Base-by-base conservation (phyloP, 148 eudicot genomes). In the Vaccinium macrocarpon region DNA sequence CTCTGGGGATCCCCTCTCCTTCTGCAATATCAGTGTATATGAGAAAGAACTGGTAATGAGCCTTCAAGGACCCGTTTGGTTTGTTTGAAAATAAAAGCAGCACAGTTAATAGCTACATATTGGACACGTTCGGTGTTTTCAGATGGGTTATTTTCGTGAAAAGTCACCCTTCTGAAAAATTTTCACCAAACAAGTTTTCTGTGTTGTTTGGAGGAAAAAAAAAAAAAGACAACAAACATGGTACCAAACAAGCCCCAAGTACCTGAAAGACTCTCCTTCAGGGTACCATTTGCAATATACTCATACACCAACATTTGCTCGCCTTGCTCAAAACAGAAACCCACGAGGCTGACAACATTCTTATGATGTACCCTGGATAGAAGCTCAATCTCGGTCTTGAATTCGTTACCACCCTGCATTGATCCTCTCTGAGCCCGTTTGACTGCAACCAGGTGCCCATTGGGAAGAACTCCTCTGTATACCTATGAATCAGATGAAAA, bases 331-430 rank as follows among this genome's bases (percentile, higher is more conserved):
- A 88, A 92, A 87, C 98, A 94, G 91, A 94, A 95, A 18, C 98
- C 98, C 16, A 94, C 81, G 46, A 95, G 98, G 81, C 90, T 89
- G 76, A 94, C 97, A 46, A 95, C 93, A 83, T 95, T 95, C 88
- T 91, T 95, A 88, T 95, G 98, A 88, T 95, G 98, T 84, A 95
- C 94, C 87, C 98, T 93, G 32, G 98, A 95, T 66, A 95, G 88
- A 84, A 95, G 98, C 87, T 95, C 98, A 77, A 95, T 92, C 90
- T 95, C 98, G 4, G 91, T 92, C 87, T 94, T 95, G 85, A 95
- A 95, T 90, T 95, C 97, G 71, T 64, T 78, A 77, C 89, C 91
- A 70, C 98, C 98, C 86, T 95, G 98, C 88, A 86, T 86, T 7
- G 98, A 95, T 82, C 97, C 98, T 82, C 76, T 87, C 76, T 90